Percentiles rank a stretch among this genome's conserved stretches.
phyloP scores from a whole-genome alignment of 2,329 filamentous ascomycete species.

The Septoria petroselini region DNA sequence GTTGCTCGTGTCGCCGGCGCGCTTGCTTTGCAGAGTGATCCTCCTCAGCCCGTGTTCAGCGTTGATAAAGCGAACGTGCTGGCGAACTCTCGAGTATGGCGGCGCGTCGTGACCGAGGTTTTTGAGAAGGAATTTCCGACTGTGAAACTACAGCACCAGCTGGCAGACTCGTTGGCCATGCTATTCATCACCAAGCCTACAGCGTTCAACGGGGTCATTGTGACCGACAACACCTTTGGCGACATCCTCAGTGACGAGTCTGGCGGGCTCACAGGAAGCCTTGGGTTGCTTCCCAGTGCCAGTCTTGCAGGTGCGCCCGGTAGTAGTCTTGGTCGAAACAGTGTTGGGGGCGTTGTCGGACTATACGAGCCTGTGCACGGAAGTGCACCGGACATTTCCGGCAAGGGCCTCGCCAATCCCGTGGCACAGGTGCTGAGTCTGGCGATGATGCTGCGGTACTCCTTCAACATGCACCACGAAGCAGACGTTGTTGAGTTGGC shows the following conservation, averaged over 20 bases:
- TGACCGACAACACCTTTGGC: slow-evolving; percentile 51
- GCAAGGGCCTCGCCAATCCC: slow-evolving; percentile 36
- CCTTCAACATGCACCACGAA: slow-evolving; percentile 35
- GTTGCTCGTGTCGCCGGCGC: slow-evolving; percentile 48
- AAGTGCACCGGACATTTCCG: slow-evolving; percentile 37
- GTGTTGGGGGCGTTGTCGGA: slow-evolving; percentile 42
- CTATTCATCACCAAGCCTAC: slow-evolving; percentile 49
- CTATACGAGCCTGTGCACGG: slow-evolving; percentile 39
- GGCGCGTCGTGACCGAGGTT: slow-evolving; percentile 43
- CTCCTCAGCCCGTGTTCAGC: slow-evolving; percentile 47
- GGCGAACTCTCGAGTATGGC: slow-evolving; percentile 51
- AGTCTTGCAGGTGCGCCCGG: slow-evolving; percentile 34
- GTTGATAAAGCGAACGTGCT: slow-evolving; percentile 56
- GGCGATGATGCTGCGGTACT: slow-evolving; percentile 39
- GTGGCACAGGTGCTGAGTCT: slow-evolving; percentile 35
- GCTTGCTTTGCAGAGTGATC: slow-evolving; percentile 41
- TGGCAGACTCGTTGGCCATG: slow-evolving; percentile 51
- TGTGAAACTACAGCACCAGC: slow-evolving; percentile 46
- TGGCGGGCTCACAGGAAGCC: slow-evolving; percentile 47
- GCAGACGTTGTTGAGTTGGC: slow-evolving; percentile 50
- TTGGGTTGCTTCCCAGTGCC: slow-evolving; percentile 49
- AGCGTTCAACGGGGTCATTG: slow-evolving; percentile 50
- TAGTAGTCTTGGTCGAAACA: slow-evolving; percentile 33
- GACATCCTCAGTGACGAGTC: slow-evolving; percentile 50
- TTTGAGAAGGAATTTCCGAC: slow-evolving; percentile 47